Evolutionary conservation across 805 yeast genomes (phyloP), one percentile per base, ranked within the genome.

Genomic region (Helenozyma baotianmanensis): DNA sequence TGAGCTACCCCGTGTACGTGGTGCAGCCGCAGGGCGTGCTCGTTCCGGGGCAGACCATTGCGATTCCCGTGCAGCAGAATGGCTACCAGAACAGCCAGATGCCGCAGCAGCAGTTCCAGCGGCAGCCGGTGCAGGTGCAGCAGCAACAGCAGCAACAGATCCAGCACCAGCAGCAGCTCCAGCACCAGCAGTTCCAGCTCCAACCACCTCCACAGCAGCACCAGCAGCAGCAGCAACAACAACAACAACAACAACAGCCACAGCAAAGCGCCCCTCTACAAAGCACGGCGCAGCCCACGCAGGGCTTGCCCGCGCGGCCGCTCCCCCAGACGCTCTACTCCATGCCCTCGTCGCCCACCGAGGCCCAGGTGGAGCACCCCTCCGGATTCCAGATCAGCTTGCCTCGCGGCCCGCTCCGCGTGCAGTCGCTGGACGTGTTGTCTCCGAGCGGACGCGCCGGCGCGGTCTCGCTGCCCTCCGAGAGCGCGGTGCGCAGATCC

Each of bases 1-100:
- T 29, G 25, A 51, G 58, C 14, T 62, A 57, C 36, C 69, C 70
- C 3, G 61, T 64, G 3, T 64, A 64, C 39, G 49, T 62, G 21
- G 54, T 64, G 7, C 53, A 53, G 14, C 61, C 50, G 30, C 30
- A 18, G 17, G 21, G 27, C 4, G 26, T 35, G 22, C 14, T 32
- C 30, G 26, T 31, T 4, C 39, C 27, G 14, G 38, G 36, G n/a
- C 42, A 33, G 23, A 14, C 42, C n/a, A 19, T 40, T 9, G 39
- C 47, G 21, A 27, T 38, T 24, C 40, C 38, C 9, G 16, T 39
- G 13, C 45, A 29, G 22, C 37, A 25, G 4, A 14, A 6, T 5
- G n/a, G n/a, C 23, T 23, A 4, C 22, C 32, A 6, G 17, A 14
- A 6, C 28, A 4, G 25, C 17, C 26, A 3, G 31, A 9, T n/a